phyloP scores from a whole-genome alignment of 805 yeast genomes.

The Hanseniaspora clermontiae region DNA sequence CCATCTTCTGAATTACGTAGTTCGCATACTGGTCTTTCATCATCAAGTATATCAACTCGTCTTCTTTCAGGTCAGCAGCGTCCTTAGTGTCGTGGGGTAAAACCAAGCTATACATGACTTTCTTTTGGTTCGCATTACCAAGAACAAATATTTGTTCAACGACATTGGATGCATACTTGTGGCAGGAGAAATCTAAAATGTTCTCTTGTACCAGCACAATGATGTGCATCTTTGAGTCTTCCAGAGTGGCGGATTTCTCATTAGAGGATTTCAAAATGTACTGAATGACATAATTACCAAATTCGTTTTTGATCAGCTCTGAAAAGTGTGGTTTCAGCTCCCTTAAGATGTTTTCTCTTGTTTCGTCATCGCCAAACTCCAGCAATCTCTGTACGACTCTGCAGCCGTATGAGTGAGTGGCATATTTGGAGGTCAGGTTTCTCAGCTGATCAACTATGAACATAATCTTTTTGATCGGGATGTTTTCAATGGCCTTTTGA shows the following conservation, averaged over 20 bases:
- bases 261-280: slow-evolving; percentile 80
- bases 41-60: slow-evolving; percentile 71
- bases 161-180: slow-evolving; percentile 94
- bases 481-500: slow-evolving; percentile 81
- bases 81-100: slow-evolving; percentile 38
- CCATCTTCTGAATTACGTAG: slow-evolving; percentile 89
- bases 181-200: slow-evolving; percentile 76
- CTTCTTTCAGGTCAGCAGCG: slow-evolving; percentile 42
- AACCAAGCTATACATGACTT: slow-evolving; percentile 52
- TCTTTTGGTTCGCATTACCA: slow-evolving; percentile 54
- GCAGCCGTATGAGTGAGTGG: slow-evolving; percentile 96
- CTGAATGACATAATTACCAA: slow-evolving; percentile 95
- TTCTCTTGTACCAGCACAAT: slow-evolving; percentile 56
- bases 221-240: slow-evolving; percentile 32
- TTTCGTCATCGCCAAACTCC: slow-evolving; percentile 57
- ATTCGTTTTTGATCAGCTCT: slow-evolving; percentile 83
- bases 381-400: slow-evolving; percentile 86
- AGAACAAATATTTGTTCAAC: slow-evolving; percentile 82
- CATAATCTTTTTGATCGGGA: slow-evolving; percentile 56
- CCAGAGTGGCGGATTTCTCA: slow-evolving; percentile 31
- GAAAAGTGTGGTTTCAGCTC: slow-evolving; percentile 64
- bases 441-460: slow-evolving; percentile 63
- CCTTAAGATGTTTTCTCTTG: slow-evolving; percentile 52
- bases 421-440: slow-evolving; percentile 63
- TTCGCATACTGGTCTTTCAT: slow-evolving; percentile 97